Evolutionary conservation across 192 early-diverging fungal genomes (phyloP), one percentile per base, ranked within the genome.

Genomic region (Backusella australiensis): DNA sequence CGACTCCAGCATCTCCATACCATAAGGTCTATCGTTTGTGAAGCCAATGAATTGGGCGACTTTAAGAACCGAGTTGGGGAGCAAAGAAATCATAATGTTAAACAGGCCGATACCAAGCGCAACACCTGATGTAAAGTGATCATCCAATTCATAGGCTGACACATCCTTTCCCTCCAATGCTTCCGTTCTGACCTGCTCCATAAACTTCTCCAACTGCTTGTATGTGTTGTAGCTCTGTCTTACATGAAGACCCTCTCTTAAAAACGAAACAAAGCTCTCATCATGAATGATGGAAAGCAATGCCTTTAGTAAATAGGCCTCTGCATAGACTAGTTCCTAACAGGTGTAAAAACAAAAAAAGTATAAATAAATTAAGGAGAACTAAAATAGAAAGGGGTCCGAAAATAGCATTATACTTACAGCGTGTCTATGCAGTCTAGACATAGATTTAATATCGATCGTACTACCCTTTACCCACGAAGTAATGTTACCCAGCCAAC

Each of bases 1-100:
- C 15, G 92, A 80, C 49, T 88, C 89, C 21, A 96, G 86, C 44
- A 93, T 79, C 69, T 87, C 89, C 35, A 97, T 86, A 19, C 91
- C 96, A 73, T 91, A 89, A 14, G 85, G 85, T 21, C 95, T 88
- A 79, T 97, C 90, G 1, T 91, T 91, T 11, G 88, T 80, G 78
- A 96, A 97, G 0, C 96, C 96, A 19, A 96, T 91, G 34, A 96
- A 81, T 76, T 97, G 94, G 34, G 95, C 88, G 26, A 97, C 83
- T 44, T 91, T 87, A 56, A 96, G 78, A 12, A 94, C 84, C 65
- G 85, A 86, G 0, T 84, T 77, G 1, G 96, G 96, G 52, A 97
- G 71, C 73, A 95, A 87, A 34, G 91, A 92, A 19, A 97, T 85
- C 35, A 93, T 81, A 12, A 97, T 79, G 67, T 94, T 94, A 78